Conservation (phyloP, 2,329 filamentous ascomycete species). For the Fusarium armeniacum region DNA sequence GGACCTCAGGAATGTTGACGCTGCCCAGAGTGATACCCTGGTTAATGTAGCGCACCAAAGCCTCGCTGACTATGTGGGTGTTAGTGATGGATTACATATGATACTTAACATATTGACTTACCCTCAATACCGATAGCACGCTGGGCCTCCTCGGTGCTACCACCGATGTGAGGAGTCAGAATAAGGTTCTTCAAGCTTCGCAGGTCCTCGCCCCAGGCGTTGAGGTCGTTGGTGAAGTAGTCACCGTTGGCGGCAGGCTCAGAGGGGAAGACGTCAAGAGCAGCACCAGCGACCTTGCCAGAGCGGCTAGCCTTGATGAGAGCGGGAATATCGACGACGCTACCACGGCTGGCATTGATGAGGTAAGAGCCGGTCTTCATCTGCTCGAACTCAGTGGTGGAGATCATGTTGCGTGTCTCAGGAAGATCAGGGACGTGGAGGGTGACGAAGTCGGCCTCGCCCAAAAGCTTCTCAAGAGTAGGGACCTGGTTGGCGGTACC, state of each 20-base stretch:
- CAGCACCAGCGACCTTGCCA: constrained; percentile 91
- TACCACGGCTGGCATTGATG: constrained; percentile 95
- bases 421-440: constrained; percentile 93
- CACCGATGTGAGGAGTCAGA: constrained; percentile 95
- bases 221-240: constrained; percentile 89
- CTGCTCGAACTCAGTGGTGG: constrained; percentile 79
- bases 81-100: constrained; percentile 19
- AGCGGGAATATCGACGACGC: constrained; percentile 92
- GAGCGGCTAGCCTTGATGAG: constrained; percentile 87
- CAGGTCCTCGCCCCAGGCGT: constrained; percentile 87
- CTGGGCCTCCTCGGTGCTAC: constrained; percentile 97
- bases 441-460: constrained; percentile 89
- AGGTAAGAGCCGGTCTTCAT: constrained; percentile 96
- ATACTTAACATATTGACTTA: constrained; percentile 49
- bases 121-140: constrained; percentile 93
- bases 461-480: constrained; percentile 81
- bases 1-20: constrained; percentile 97
- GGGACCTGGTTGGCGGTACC: constrained; percentile 89
- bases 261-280: constrained; percentile 95
- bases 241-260: constrained; percentile 95
- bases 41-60: constrained; percentile 94
- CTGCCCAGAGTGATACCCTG: constrained; percentile 91
- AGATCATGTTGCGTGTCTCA: constrained; percentile 94
- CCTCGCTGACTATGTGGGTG: constrained; percentile 75
- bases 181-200: constrained; percentile 91